Evolutionary conservation across 169 alveolate species (phyloP).

Genomic region (Theileria sp.): DNA sequence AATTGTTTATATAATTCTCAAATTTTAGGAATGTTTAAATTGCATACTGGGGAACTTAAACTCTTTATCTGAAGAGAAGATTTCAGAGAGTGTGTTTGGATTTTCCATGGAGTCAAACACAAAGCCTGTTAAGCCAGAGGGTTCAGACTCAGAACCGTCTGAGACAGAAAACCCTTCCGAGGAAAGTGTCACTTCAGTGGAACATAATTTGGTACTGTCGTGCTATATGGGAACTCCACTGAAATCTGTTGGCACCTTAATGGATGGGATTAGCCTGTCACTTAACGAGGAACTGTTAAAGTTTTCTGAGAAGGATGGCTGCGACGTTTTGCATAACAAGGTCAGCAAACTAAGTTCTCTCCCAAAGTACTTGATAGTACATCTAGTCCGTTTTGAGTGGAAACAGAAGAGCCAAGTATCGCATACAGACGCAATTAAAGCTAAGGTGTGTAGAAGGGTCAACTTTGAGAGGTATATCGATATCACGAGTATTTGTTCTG

Average conservation of each 20-base stretch:
- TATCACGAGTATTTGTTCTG: constrained; percentile 88
- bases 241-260: constrained; percentile 84
- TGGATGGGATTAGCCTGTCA: constrained; percentile 87
- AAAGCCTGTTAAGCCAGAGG: constrained; percentile 22
- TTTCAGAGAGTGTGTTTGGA: constrained; percentile 45
- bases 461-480: constrained; percentile 90
- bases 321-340: constrained; percentile 85
- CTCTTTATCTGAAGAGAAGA: constrained; percentile 25
- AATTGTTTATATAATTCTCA: neutral
- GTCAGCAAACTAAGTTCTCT: constrained; percentile 81
- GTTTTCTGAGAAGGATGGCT: constrained; percentile 75
- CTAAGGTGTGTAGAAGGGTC: constrained; percentile 92
- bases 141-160: constrained; percentile 14
- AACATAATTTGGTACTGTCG: constrained; percentile 29
- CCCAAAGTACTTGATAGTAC: constrained; percentile 90
- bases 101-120: constrained; percentile 19
- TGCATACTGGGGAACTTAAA: constrained; percentile 32
- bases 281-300: constrained; percentile 86
- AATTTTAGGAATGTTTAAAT: constrained; percentile 72
- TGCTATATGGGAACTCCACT: constrained; percentile 86
- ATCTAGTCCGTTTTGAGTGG: constrained; percentile 95
- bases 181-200: neutral
- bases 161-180: neutral
- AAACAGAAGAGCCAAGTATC: constrained; percentile 81
- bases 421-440: constrained; percentile 88